Base-by-base conservation (phyloP, 129 eudicot species). In the Flaveria ramosissima region DNA sequence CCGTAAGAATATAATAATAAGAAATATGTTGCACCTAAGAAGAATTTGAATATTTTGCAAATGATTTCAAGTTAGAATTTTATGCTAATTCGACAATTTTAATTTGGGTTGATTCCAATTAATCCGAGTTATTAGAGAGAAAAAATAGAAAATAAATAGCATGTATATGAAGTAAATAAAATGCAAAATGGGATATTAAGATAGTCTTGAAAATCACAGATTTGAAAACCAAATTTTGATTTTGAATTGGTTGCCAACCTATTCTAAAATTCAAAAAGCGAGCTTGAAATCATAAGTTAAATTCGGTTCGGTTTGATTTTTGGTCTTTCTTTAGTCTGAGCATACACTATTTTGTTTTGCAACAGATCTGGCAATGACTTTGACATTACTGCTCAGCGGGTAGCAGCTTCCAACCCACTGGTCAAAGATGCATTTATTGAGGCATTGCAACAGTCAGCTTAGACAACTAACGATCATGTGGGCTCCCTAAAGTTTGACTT, bases 321-420 rank as follows among this genome's bases (percentile, higher is more conserved):
- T 6, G 1, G 7, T 36, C 7, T 36, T 36, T 36, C 6, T 36
- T 5, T 0, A 36, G 41, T 36, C 1, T 36, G 41, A 36, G 41
- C 41, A 36, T 36, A 36, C 41, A 5, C 41, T 36, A 5, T 41
- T 68, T 23, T 73, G 47, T 12, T 62, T 52, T 85, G 74, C 66
- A 68, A 78, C 86, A 95, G 99, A 76, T 91, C 96, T 68, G 99
- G 99, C 16, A 78, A 84, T 75, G 92, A 85, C 15, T 91, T 91
- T 55, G 96, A 91, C 64, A 89, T 95, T 78, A 87, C 97, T 7
- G 77, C 93, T 47, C 97, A 87, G 70, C 83, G 96, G 47, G 42
- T 91, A 64, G 97, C 97, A 45, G 96, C 99, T 71, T 85, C 99
- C 68, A 95, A 95, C 78, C 81, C 90, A 43, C 87, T 81, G 48